Conservation (phyloP, 2,329 filamentous ascomycete genomes). For the Verticillium isaacii region DNA sequence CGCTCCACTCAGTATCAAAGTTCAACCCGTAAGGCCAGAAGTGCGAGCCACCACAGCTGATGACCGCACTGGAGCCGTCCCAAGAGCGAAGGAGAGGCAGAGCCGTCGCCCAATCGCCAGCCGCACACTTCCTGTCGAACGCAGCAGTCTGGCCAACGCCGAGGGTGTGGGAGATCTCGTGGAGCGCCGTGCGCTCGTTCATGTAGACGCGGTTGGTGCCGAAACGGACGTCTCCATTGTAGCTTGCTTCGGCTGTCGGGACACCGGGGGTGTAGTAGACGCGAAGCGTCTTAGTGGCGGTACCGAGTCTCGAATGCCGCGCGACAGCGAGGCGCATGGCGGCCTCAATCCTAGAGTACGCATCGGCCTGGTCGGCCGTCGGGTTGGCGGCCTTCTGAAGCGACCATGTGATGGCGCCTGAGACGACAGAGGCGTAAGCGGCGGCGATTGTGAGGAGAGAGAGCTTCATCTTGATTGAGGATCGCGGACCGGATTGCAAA, state of each 20-base stretch:
- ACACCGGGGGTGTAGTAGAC: conserved; percentile 38
- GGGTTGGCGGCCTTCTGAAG: conserved; percentile 33
- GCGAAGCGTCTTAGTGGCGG: conserved; percentile 30
- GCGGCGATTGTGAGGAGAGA: conserved; percentile 21
- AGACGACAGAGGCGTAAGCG: conserved; percentile 23
- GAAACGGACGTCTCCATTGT: conserved; percentile 41
- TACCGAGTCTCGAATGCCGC: conserved; percentile 30
- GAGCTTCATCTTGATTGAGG: conserved; percentile 13
- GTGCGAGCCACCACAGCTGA: conserved; percentile 33
- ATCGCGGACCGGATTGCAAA: background rate
- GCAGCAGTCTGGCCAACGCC: conserved; percentile 38
- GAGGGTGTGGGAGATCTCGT: conserved; percentile 43
- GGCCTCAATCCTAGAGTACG: conserved; percentile 35
- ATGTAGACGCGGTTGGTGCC: conserved; percentile 39
- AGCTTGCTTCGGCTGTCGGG: conserved; percentile 39
- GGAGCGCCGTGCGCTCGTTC: conserved; percentile 42
- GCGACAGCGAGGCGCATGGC: conserved; percentile 35
- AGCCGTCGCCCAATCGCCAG: conserved; percentile 36
- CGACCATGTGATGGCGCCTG: conserved; percentile 32
- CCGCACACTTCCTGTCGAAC: conserved; percentile 32
- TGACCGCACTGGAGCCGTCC: conserved; percentile 30
- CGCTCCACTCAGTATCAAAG: conserved; percentile 38
- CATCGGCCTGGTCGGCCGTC: conserved; percentile 34
- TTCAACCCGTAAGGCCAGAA: conserved; percentile 38
- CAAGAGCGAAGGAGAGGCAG: conserved; percentile 31